Percentiles rank a stretch among this genome's conserved stretches.
These are phyloP conservation scores for Saccharomyces eubayanus DNA, from an alignment of 805 yeast genomes.

Conservation along the genomic window DNA sequence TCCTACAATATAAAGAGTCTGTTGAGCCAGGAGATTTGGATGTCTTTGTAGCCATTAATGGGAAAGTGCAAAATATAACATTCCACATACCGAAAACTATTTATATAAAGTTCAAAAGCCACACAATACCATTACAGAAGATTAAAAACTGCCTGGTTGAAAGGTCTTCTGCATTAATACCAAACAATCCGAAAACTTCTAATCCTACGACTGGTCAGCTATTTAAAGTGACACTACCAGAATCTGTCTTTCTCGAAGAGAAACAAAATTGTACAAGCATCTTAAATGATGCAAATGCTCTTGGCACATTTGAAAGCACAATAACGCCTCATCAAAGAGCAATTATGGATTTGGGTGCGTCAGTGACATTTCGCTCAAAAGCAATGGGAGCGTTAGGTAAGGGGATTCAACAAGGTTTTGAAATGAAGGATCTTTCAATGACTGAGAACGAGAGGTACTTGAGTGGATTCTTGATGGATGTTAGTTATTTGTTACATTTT, in stretches of 20 bases:
- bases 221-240: conserved; percentile 63
- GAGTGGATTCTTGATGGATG: conserved; percentile 44
- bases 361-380: conserved; percentile 59
- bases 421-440: conserved; percentile 43
- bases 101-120: conserved; percentile 56
- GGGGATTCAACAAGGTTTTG: conserved; percentile 81
- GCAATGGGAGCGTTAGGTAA: conserved; percentile 77
- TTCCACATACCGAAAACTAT: conserved; percentile 69
- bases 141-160: conserved; percentile 49
- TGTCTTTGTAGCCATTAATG: conserved; percentile 61
- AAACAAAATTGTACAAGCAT: conserved; percentile 49
- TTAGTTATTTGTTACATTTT: conserved; percentile 60
- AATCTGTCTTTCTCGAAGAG: conserved; percentile 50
- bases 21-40: conserved; percentile 65
- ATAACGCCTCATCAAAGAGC: conserved; percentile 63
- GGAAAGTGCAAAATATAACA: conserved; percentile 62
- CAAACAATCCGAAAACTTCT: conserved; percentile 48
- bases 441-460: conserved; percentile 48
- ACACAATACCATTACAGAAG: conserved; percentile 32
- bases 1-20: conserved; percentile 59
- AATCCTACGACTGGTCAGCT: conserved; percentile 39
- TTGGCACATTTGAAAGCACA: conserved; percentile 71
- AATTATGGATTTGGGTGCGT: conserved; percentile 67
- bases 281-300: conserved; percentile 50
- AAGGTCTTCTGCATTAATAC: conserved; percentile 53